Percentiles rank a stretch among this genome's conserved stretches.
These are phyloP conservation scores for Fonsecaea pedrosoi DNA, from an alignment of 2,329 filamentous ascomycete species.

Conservation along the genomic window DNA sequence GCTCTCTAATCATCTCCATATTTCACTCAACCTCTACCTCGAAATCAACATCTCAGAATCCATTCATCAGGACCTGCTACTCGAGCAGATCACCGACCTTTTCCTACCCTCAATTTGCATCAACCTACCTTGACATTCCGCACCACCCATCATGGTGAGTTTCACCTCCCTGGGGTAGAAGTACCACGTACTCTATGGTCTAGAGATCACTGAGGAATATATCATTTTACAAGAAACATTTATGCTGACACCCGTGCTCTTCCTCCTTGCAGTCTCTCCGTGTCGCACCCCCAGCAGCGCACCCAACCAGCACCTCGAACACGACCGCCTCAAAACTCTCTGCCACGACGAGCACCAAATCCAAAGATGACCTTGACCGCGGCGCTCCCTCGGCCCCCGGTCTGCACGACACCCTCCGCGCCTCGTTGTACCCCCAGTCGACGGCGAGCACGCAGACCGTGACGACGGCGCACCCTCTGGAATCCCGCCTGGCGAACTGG, in stretches of 20 bases:
- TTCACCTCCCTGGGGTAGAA: not conserved
- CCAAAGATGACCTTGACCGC: constrained; percentile 53
- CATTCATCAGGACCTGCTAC: too few relatives aligned
- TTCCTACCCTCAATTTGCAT: not conserved
- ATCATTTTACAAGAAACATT: not conserved
- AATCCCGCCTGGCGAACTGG: constrained; percentile 87
- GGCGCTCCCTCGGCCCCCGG: constrained; percentile 90
- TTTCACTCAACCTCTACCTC: not conserved
- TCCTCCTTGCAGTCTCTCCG: constrained; percentile 73
- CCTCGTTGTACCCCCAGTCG: constrained; percentile 60
- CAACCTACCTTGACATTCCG: not conserved
- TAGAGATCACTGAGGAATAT: not conserved
- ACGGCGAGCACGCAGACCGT: constrained; percentile 49
- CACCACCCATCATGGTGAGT: constrained; percentile 13
- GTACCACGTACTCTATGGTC: not conserved
- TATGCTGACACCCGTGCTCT: not conserved
- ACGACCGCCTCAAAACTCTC: constrained; percentile 60
- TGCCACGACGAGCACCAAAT: constrained; percentile 50
- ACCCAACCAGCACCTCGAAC: constrained; percentile 72
- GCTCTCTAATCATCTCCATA: not conserved
- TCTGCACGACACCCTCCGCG: constrained; percentile 89
- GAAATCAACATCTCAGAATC: too few relatives aligned
- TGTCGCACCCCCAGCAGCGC: constrained; percentile 75
- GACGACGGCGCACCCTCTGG: constrained; percentile 82
- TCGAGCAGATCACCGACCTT: too few relatives aligned